These are phyloP conservation scores for Adansonia rubrostipa DNA, from an alignment of 441 rosid genomes.

Conservation along the genomic window DNA sequence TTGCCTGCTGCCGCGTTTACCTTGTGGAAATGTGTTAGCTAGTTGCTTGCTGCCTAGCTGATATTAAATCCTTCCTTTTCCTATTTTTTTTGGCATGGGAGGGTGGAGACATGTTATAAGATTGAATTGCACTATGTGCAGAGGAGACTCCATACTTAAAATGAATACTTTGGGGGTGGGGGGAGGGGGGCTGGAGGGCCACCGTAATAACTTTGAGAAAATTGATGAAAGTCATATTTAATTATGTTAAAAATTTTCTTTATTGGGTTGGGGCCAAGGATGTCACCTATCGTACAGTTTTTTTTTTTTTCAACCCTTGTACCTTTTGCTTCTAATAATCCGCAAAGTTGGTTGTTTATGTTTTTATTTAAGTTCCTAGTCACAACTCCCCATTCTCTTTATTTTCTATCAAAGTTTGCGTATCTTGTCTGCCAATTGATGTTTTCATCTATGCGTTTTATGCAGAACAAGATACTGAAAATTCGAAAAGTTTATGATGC, in stretches of 20 bases:
- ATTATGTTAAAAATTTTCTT: not conserved
- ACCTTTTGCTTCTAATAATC: slow-evolving; percentile 8
- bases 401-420: slow-evolving; percentile 1
- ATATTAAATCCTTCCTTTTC: not conserved
- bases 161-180: not conserved
- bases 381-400: not conserved
- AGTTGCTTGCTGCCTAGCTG: not conserved
- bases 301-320: not conserved
- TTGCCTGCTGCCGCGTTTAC: too few species aligned
- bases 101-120: not conserved
- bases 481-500: slow-evolving; percentile 88
- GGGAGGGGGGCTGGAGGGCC: not conserved
- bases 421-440: not conserved
- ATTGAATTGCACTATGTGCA: not conserved
- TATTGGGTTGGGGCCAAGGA: not conserved
- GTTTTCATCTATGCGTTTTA: slow-evolving; percentile 13
- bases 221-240: not conserved
- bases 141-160: not conserved
- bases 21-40: not conserved
- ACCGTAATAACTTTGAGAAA: too few species aligned
- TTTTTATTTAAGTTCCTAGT: not conserved
- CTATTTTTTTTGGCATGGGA: not conserved
- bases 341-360: not conserved
- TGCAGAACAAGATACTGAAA: slow-evolving; percentile 83
- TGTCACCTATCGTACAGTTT: not conserved